Base-by-base conservation (phyloP, 768 basidiomycete genomes). In the Tylopilus balloui region DNA sequence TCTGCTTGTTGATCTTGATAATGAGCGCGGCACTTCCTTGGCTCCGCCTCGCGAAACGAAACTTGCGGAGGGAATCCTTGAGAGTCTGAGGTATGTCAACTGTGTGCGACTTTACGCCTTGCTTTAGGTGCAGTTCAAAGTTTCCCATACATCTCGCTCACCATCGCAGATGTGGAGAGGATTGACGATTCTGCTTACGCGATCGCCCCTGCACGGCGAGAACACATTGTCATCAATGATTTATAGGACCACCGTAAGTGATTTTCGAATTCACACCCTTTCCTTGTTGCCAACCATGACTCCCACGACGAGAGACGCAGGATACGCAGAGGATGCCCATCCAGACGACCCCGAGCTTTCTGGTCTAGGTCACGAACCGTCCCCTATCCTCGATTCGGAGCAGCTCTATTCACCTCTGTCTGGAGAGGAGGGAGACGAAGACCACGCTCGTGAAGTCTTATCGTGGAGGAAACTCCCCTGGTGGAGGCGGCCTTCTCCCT, bases 1-100 rank as follows among this genome's bases (percentile, higher is more conserved):
- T 75, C 34, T 74, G 68, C 74, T 89, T 93, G 77, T 93, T 86
- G 70, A 94, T 90, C 80, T 93, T 94, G 69, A 94, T 83, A 57
- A 92, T 72, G 46, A 94, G 73, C 14, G 90, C 92, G 21, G 89
- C 84, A 57, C 77, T 84, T 32, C 83, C 86, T 17, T 75, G 68
- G 37, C 76, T 78, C 59, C 77, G 81, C 20, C 86, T 79, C 4
- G 73, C 72, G 48, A 90, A 87, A 13, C 88, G 75, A 71, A 94
- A 95, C 63, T 92, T 92, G 68, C 86, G 81, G 35, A 94, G 80
- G 21, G 81, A 72, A 54, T 86, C 81, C 67, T 87, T 88, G 67
- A 94, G 77, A 39, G 76, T 73, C 57, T 83, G 76, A 0, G 89
- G 88, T 60, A 93, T 91, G 64, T 94, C 92, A 47, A 95, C 92